Base-by-base conservation (phyloP, 2,329 filamentous ascomycete genomes). In the Gyromitra esculenta region DNA sequence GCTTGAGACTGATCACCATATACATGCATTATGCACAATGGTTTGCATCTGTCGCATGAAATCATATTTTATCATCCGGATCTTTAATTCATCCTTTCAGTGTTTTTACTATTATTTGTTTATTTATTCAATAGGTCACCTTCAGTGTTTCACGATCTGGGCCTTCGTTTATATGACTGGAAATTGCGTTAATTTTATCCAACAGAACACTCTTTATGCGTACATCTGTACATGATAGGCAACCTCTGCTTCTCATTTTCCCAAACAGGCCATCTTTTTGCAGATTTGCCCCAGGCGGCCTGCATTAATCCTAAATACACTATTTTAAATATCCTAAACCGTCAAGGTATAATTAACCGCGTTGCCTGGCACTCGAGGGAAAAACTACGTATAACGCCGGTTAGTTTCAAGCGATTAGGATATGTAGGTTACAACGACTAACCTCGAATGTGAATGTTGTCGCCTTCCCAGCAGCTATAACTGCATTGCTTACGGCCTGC, bases 361-460 rank as follows among this genome's bases (percentile, higher is more conserved):
- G 18, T 70, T 70, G 5, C 67, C 67, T 9, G 43, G 9, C 9
- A 70, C 67, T 8, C 67, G 41, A 8, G 67, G 67, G 56, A 70
- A 70, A 45, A 70, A 70, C 67, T 69, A 11, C 39, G 13, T 41
- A 1, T 6, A 13, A 11, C 15, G 6, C 8, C 21, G 37, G 8
- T 69, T 60, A 69, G 66, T 37, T 37, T 21, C 3, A 56, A 37
- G 1, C 5, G 9, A 18, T 37, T 1, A 11, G 37, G 4, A 37
- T 31, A 68, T n/a, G 5, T 5, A 35, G 21, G 11, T 31, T 31
- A 7, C 52, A 48, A 25, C 50, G 13, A 50, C 66, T 69, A 21
- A 60, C 66, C 66, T 70, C 67, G 15, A 70, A 70, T 39, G 56
- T 70, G 31, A 70, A 70, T 11, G 67, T 70, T 41, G 67, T 70